Conservation (phyloP, 208 protist genomes). For the Leptomonas seymouri region DNA sequence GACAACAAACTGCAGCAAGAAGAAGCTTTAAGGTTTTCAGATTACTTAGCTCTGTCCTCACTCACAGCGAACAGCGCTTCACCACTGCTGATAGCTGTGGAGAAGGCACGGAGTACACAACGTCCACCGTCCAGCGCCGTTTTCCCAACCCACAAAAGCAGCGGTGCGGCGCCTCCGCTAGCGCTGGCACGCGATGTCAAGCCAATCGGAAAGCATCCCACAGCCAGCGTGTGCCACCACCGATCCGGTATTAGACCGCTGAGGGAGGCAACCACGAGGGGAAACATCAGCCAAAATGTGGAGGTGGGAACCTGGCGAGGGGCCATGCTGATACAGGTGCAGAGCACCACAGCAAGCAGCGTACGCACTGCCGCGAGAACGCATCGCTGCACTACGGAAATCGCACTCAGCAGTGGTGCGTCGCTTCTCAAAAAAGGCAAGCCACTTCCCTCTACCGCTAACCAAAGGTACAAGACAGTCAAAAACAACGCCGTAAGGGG, state of each 20-base stretch:
- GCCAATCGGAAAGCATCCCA: neutral
- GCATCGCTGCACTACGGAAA: neutral
- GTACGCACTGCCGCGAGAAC: slow-evolving; percentile 9
- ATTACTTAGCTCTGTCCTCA: neutral
- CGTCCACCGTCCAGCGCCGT: neutral
- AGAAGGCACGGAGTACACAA: slow-evolving; percentile 1
- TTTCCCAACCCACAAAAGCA: slow-evolving; percentile 6
- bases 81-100: neutral
- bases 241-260: neutral
- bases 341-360: slow-evolving; percentile 15
- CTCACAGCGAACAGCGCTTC: slow-evolving; percentile 8
- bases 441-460: slow-evolving; percentile 6
- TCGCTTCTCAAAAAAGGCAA: neutral
- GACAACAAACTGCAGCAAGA: neutral
- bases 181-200: neutral
- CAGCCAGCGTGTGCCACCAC: slow-evolving; percentile 5
- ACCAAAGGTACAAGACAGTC: slow-evolving; percentile 8
- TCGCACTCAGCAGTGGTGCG: neutral
- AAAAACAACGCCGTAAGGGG: slow-evolving; percentile 13
- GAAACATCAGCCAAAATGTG: slow-evolving; percentile 6
- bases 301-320: neutral
- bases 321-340: slow-evolving; percentile 10
- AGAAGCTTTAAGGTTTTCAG: neutral
- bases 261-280: slow-evolving; percentile 11
- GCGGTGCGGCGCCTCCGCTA: neutral